Evolutionary conservation across 495 filamentous ascomycete species (phyloP), one percentile per base, ranked within the genome.

Genomic region (Hypoxylon trugodes): DNA sequence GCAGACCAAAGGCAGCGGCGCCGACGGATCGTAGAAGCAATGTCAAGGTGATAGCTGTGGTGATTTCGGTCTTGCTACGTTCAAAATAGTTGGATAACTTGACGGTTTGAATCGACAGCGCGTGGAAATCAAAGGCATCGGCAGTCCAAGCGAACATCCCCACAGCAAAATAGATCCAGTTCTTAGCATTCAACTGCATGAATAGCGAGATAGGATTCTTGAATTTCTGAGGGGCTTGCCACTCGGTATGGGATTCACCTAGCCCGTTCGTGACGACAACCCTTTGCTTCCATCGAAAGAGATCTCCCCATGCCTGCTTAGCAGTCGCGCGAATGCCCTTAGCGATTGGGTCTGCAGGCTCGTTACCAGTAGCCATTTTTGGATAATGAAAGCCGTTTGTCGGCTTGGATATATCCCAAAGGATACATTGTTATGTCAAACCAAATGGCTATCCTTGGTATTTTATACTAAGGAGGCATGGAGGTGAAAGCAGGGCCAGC

Each of bases 111-210:
- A 92, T 88, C 3, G 88, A 86, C 4, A 93, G 77, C 2, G 89
- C 86, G 24, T 91, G 87, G 73, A 92, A 92, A 73, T 93, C 90
- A 72, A 89, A 90, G 4, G 87, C 87, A 71, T 90, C 89, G 10
- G 86, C 85, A 12, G 81, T 86, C 87, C 87, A 91, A 3, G 88
- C 83, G 9, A 72, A 53, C 66, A 89, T 79, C 16, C 86, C 87
- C 8, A 87, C 85, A 13, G 87, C 36, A 66, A 90, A 90, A 70
- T 84, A 88, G 13, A 86, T 54, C 87, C 87, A 90, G 62, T 84
- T 80, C 9, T 72, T 73, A 4, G 68, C 75, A 6, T 78, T 76
- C 15, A 91, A 77, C 73, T 84, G 79, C 43, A 77, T 78, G 46
- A 88, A 70, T 37, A 89, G 74, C 16, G 77, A 82, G 72, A 90